A percentile compares a stretch with the other conserved stretches of the same genome.
These are phyloP conservation scores for Stagonosporopsis vannaccii DNA, from an alignment of 2,329 filamentous ascomycete genomes.

Conservation along the genomic window DNA sequence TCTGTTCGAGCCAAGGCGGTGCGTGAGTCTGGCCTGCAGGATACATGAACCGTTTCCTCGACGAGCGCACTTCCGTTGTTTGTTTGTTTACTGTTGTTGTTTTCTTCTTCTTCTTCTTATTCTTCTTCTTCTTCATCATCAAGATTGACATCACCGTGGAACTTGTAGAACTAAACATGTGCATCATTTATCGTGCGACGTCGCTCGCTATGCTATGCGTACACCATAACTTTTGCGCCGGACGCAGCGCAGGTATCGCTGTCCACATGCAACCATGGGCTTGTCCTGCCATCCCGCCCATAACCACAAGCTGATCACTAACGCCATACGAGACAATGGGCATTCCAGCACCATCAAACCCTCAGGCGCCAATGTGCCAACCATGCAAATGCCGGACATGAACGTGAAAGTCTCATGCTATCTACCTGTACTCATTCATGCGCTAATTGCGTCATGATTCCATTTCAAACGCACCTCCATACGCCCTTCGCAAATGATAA, in stretches of 20 bases:
- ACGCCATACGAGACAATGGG: slow-evolving; percentile 23
- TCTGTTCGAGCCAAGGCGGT: too few species aligned
- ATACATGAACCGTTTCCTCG: too few species aligned
- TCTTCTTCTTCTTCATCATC: too few species aligned
- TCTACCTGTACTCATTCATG: slow-evolving; percentile 11
- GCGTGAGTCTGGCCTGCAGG: too few species aligned
- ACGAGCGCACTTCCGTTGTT: too few species aligned
- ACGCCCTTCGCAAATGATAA: slow-evolving; percentile 6
- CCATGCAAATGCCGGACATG: slow-evolving; percentile 12
- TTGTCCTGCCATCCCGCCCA: slow-evolving; percentile 2
- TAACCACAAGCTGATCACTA: not conserved
- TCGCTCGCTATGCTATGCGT: slow-evolving; percentile 11
- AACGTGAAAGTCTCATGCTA: not conserved
- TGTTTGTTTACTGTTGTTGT: too few species aligned
- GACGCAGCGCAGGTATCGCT: slow-evolving; percentile 1
- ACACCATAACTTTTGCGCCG: not conserved
- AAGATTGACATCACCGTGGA: too few species aligned
- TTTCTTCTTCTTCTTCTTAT: too few species aligned
- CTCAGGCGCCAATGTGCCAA: slow-evolving; percentile 7
- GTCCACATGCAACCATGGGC: slow-evolving; percentile 2
- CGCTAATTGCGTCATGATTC: slow-evolving; percentile 11
- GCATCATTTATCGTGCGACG: not conserved
- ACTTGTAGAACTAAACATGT: too few species aligned
- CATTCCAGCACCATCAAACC: slow-evolving; percentile 33
- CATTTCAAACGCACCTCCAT: not conserved